A percentile compares a stretch with the other conserved stretches of the same genome.
These are phyloP conservation scores for Aspergillus thermomutatus DNA, from an alignment of 2,329 filamentous ascomycete genomes.

Conservation along the genomic window DNA sequence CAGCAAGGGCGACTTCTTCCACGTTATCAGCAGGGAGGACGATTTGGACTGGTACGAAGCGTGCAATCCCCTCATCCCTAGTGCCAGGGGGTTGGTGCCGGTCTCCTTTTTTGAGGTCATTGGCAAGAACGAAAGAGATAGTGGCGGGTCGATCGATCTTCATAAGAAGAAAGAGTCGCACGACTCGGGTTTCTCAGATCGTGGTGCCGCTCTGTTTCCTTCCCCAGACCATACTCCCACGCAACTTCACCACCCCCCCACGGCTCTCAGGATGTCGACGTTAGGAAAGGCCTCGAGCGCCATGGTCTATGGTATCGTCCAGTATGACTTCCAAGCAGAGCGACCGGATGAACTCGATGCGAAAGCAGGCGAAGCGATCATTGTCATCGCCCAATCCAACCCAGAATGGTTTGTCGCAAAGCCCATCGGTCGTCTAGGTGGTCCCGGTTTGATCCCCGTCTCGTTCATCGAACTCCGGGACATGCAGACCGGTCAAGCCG, in stretches of 20 bases:
- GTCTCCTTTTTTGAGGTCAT: slow-evolving; percentile 91
- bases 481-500: slow-evolving; percentile 81
- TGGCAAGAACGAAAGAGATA: slow-evolving; percentile 88
- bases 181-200: slow-evolving; percentile 82
- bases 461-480: slow-evolving; percentile 96
- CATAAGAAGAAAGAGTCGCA: slow-evolving; percentile 63
- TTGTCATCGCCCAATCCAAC: slow-evolving; percentile 97
- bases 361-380: slow-evolving; percentile 92
- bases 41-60: slow-evolving; percentile 97
- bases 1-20: slow-evolving; percentile 93
- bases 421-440: slow-evolving; percentile 94
- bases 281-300: slow-evolving; percentile 61
- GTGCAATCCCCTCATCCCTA: slow-evolving; percentile 83
- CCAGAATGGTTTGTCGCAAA: slow-evolving; percentile 99
- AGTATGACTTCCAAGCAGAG: slow-evolving; percentile 95
- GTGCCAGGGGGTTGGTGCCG: slow-evolving; percentile 85
- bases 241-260: slow-evolving; percentile 20
- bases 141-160: slow-evolving; percentile 62
- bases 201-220: slow-evolving; percentile 38
- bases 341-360: slow-evolving; percentile 94
- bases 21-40: slow-evolving; percentile 94
- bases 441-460: slow-evolving; percentile 90
- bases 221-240: slow-evolving; percentile 23
- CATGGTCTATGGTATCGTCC: slow-evolving; percentile 94
- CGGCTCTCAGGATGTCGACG: slow-evolving; percentile 41